Base-by-base conservation (phyloP, 495 filamentous ascomycete species). In the Podospora pseudopauciseta region DNA sequence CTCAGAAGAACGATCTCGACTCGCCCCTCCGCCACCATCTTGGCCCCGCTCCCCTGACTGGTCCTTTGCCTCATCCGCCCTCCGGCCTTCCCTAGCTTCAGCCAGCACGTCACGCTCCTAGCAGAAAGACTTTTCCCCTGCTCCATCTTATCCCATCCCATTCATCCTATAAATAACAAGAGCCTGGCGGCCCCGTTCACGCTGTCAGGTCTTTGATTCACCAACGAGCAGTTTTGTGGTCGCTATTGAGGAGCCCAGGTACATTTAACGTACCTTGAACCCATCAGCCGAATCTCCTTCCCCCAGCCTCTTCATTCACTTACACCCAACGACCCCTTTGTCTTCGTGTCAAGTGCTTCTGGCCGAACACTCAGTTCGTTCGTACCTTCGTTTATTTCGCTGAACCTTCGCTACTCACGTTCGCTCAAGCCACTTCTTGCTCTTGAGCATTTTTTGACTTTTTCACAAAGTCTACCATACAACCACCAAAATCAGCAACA, bases 161-260 rank as follows among this genome's bases (percentile, higher is more conserved):
- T 44, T 59, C 27, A 26, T 49, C 44, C 30, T 71, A 75, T 74
- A 74, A 74, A 76, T 75, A 73, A 62, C 7, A 73, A 68, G 64
- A 72, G 67, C 75, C 76, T 72, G 68, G 60, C 72, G 66, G 66
- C 63, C 70, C 61, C 19, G 28, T 60, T 60, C 49, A 59, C 63
- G 55, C 73, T 67, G 66, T 73, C 72, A 27, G 69, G 68, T 68
- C 64, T 57, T 59, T 64, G 65, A 60, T 65, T 62, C 61, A 13
- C 60, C 49, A 39, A 19, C 58, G 26, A 73, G 76, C 73, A 77
- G 69, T 74, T 79, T 78, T 79, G 77, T 67, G 59, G 77, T 77
- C 76, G 77, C 74, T 79, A 79, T 73, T 77, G 65, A 79, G 76
- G 77, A 78, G 74, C 68, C 64, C 55, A 57, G 76, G 76, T 75